Evolutionary conservation across 1,284 basidiomycete species (phyloP), one percentile per base, ranked within the genome.

Genomic region (Agroathelia rolfsii): DNA sequence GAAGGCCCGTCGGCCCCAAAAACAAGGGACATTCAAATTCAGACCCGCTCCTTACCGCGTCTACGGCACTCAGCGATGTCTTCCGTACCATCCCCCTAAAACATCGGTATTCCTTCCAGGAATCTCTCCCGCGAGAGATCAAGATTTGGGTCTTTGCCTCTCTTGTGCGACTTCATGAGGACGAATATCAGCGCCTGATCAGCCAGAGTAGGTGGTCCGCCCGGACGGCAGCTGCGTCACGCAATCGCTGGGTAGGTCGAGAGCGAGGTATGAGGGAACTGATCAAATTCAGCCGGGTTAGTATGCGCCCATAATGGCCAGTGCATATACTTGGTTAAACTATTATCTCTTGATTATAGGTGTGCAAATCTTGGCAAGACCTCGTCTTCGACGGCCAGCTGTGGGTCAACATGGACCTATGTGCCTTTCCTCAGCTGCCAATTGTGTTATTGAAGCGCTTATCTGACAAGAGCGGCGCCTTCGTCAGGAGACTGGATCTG

Each of bases 301-400:
- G 74, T 59, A 33, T 19, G 38, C 15, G 21, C 37, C 40, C 43
- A 31, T 41, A n/a, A n/a, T n/a, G n/a, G n/a, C n/a, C 36, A 36
- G 28, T 28, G 14, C 30, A 26, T 25, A 23, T 33, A n/a, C n/a
- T 12, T 47, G 34, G 44, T 39, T 33, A 38, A 42, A 22, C 36
- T 31, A 26, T 35, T 41, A 28, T 19, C 11, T 34, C 23, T 26
- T n/a, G n/a, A n/a, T 37, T 39, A 23, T 50, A 93, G 85, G 87
- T 95, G 1, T 93, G 82, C 12, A 82, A 73, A 49, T 50, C 64
- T 3, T 96, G 90, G 89, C 75, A 71, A 33, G 51, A 61, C 5
- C 72, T 93, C 19, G 77, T 81, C 28, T 76, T 83, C 42, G 92
- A 95, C 51, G 90, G 90, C 6, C 83, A 90, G 50, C 66, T 94